A percentile compares a stretch with the other conserved stretches of the same genome.
phyloP scores from a whole-genome alignment of 2,329 filamentous ascomycete species.

The Diaporthe sp. region DNA sequence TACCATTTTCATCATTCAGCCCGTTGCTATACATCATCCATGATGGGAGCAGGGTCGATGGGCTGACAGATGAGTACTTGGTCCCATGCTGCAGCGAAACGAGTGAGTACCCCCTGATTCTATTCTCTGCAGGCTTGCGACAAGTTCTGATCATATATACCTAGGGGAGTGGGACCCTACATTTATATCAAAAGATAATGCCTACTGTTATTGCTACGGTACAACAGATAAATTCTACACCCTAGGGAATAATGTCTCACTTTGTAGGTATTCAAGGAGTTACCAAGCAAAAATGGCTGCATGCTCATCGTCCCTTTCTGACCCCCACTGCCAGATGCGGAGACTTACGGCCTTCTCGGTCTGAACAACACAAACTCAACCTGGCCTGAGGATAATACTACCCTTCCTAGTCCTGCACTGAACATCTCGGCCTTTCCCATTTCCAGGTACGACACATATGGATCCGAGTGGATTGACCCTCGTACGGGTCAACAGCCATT shows the following conservation, averaged over 20 bases:
- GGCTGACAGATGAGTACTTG: constrained; percentile 4
- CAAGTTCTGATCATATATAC: background rate
- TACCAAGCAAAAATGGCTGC: background rate
- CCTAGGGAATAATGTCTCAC: background rate
- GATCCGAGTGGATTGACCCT: background rate
- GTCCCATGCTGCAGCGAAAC: background rate
- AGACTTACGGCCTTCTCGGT: background rate
- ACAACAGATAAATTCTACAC: background rate
- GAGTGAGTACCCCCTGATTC: background rate
- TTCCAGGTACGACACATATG: background rate
- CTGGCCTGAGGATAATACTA: background rate
- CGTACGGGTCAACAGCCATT: background rate
- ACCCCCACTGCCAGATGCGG: background rate
- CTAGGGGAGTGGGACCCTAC: background rate
- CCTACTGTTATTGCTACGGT: background rate
- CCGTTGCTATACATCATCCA: background rate
- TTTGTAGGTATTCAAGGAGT: background rate
- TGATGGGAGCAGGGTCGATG: constrained; percentile 5
- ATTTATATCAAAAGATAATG: background rate
- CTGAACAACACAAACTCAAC: background rate
- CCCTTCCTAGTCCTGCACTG: background rate
- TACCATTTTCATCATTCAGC: background rate
- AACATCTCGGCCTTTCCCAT: background rate
- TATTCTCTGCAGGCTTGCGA: background rate
- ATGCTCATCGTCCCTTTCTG: background rate